Conservation (phyloP, 1,284 basidiomycete genomes). For the Cutaneotrichosporon sp. region DNA sequence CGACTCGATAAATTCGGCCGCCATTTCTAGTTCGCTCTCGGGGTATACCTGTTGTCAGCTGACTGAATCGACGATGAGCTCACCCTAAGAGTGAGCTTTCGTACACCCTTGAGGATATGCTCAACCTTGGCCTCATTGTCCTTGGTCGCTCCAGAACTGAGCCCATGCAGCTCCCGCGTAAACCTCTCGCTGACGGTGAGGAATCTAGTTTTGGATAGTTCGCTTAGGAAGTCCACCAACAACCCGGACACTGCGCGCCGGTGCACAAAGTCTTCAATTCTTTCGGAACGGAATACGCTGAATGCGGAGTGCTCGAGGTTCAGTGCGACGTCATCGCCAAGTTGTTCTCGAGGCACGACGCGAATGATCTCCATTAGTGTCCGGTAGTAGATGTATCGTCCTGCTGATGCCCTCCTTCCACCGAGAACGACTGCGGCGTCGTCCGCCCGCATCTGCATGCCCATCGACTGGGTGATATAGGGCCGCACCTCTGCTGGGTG, state of each 20-base stretch:
- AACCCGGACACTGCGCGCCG: conserved; percentile 73
- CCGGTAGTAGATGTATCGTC: conserved; percentile 82
- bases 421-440: conserved; percentile 61
- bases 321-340: conserved; percentile 70
- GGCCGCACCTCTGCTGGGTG: conserved; percentile 49
- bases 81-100: conserved; percentile 74
- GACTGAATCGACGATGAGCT: conserved; percentile 13
- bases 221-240: conserved; percentile 74
- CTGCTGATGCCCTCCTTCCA: conserved; percentile 70
- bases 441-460: conserved; percentile 37
- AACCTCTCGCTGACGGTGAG: conserved; percentile 83
- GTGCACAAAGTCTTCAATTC: conserved; percentile 57
- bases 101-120: conserved; percentile 71
- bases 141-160: conserved; percentile 65
- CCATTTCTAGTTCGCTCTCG: conserved; percentile 86
- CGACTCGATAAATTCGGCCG: conserved; percentile 81
- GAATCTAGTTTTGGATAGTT: conserved; percentile 76
- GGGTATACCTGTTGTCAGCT: conserved; percentile 77
- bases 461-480: conserved; percentile 36
- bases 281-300: conserved; percentile 72
- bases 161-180: conserved; percentile 69
- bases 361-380: conserved; percentile 73
- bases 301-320: conserved; percentile 79
- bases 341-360: conserved; percentile 64
- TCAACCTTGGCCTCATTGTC: conserved; percentile 75